Base-by-base conservation (phyloP, 768 basidiomycete species). In the Gelatoporia subvermispora region DNA sequence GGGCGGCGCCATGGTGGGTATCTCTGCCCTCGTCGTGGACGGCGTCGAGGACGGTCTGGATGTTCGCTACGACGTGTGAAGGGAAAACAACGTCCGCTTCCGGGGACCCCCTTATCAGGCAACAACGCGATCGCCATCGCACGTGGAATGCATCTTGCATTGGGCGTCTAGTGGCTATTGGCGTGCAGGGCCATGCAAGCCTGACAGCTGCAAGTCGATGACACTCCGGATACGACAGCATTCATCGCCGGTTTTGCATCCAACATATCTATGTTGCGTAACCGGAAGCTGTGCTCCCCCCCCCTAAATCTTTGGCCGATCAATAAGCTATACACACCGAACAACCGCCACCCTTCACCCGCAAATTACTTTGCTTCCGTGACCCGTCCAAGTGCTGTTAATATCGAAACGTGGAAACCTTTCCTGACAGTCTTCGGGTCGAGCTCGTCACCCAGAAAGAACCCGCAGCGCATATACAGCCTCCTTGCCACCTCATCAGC, bases 1-100 rank as follows among this genome's bases (percentile, higher is more conserved):
- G 70, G 81, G 77, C 72, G 85, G 85, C 65, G 85, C 81, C 87
- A 88, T 88, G 77, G 72, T 43, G 52, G 44, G 34, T 41, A 47
- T 44, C 48, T 47, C 51, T 23, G 48, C 42, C 47, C 51, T 44
- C 56, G 62, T 57, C 48, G 56, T 54, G 54, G 51, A 48, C 49
- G 43, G 53, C 58, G 56, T 59, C 57, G 57, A 59, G 58, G 58
- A 57, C 55, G 54, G 48, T 38, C 45, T 49, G 52, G 43, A 59
- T 47, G 58, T 50, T 47, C 48, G 43, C 48, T 51, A 42, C 41
- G 50, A 42, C 36, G 48, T 45, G 53, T 37, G 47, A 42, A 54
- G 31, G 49, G 54, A 53, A 50, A 56, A 57, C 51, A 45, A 47
- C n/a, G 28, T 13, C 41, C 15, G 22, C 22, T 20, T 40, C 24